Percentiles rank a stretch among this genome's conserved stretches.
phyloP scores from a whole-genome alignment of 108 stramenopile genomes.

The Cylindrotheca closterium region DNA sequence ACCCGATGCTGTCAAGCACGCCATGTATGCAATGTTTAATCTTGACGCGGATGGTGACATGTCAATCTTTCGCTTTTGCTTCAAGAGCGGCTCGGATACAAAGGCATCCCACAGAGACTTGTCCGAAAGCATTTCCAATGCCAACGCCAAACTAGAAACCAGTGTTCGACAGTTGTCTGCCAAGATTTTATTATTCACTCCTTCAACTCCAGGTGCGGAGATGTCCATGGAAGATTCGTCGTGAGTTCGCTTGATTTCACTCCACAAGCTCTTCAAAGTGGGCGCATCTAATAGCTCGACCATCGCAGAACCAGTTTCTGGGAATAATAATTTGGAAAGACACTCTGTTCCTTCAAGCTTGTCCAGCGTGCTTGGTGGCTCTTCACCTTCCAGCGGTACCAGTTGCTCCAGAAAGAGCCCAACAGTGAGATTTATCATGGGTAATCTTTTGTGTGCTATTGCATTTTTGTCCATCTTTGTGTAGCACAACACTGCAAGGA shows the following conservation, averaged over 20 bases:
- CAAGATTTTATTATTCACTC: slow-evolving; percentile 39
- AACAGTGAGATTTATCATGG: slow-evolving; percentile 54
- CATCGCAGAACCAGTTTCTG: slow-evolving; percentile 2
- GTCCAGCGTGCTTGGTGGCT: slow-evolving; percentile 40
- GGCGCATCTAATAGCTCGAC: background rate
- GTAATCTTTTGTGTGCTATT: slow-evolving; percentile 27
- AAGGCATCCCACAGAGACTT: slow-evolving; percentile 57
- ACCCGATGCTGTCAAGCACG: slow-evolving; percentile 66
- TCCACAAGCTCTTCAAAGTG: slow-evolving; percentile 3
- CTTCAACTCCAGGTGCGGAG: slow-evolving; percentile 10
- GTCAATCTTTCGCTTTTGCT: slow-evolving; percentile 33
- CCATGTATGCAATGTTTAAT: slow-evolving; percentile 71
- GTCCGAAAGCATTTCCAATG: slow-evolving; percentile 32
- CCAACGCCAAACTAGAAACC: slow-evolving; percentile 50
- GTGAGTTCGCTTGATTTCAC: slow-evolving; percentile 31
- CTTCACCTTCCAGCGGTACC: slow-evolving; percentile 51
- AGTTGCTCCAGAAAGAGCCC: slow-evolving; percentile 73
- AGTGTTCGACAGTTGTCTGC: slow-evolving; percentile 63
- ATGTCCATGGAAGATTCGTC: slow-evolving; percentile 44
- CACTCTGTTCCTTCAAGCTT: slow-evolving; percentile 68
- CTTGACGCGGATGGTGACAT: slow-evolving; percentile 55
- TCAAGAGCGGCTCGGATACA: slow-evolving; percentile 45
- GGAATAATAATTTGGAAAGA: slow-evolving; percentile 54
- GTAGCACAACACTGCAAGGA: slow-evolving; percentile 64
- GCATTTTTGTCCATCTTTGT: slow-evolving; percentile 33